These are phyloP conservation scores for Triadica sebifera DNA, from an alignment of 345 rosid species.

Conservation along the genomic window DNA sequence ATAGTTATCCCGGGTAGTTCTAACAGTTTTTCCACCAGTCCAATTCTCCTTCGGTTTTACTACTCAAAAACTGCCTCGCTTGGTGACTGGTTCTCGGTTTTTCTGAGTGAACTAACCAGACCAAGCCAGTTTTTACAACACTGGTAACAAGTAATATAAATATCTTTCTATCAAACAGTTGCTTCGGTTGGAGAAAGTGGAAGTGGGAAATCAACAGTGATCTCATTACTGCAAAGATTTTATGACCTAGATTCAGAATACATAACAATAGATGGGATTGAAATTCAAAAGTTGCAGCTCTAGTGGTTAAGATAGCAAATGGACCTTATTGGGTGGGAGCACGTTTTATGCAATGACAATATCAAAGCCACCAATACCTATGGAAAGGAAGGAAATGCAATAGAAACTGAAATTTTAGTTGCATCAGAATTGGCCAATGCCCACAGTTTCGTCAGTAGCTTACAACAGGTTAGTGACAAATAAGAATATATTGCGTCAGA, in stretches of 20 bases:
- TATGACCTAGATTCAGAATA: constrained; percentile 20
- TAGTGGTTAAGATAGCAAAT: constrained; percentile 22
- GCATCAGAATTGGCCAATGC: constrained; percentile 25
- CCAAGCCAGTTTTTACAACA: too few species aligned
- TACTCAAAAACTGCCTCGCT: too few species aligned
- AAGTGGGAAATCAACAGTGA: constrained; percentile 24
- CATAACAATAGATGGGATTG: constrained; percentile 13
- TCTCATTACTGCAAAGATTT: constrained; percentile 24
- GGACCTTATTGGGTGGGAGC: constrained; percentile 22
- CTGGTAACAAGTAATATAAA: too few species aligned
- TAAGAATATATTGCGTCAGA: too few species aligned
- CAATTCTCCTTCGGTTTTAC: too few species aligned
- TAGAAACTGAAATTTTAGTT: constrained; percentile 16
- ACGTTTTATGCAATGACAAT: constrained; percentile 16
- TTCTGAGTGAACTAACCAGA: too few species aligned
- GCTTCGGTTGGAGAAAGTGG: constrained; percentile 26
- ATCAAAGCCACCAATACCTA: constrained; percentile 17
- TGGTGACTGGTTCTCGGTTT: too few species aligned
- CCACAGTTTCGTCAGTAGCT: constrained; percentile 21
- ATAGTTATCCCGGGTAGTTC: too few species aligned
- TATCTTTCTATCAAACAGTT: constrained; percentile 6
- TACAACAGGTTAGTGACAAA: constrained; percentile 12
- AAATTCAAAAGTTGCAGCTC: constrained; percentile 14
- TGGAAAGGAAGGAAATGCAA: constrained; percentile 19
- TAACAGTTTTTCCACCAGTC: too few species aligned